Percentiles rank a stretch among this genome's conserved stretches.
phyloP scores from a whole-genome alignment of 495 filamentous ascomycete genomes.

The Astrothelium subdiscretum region DNA sequence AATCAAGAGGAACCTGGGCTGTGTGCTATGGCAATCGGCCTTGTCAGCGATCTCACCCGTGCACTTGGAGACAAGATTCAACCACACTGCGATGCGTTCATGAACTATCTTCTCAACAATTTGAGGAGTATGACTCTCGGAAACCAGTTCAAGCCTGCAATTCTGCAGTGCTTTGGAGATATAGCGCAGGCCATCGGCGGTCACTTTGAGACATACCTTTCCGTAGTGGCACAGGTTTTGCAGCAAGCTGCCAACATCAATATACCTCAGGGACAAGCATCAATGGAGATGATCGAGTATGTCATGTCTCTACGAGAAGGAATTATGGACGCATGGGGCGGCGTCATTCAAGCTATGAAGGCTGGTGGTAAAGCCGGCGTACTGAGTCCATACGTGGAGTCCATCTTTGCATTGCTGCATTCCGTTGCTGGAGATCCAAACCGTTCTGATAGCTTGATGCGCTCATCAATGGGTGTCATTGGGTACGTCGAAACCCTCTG shows the following conservation, averaged over 20 bases:
- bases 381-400: slow-evolving; percentile 65
- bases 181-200: slow-evolving; percentile 92
- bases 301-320: slow-evolving; percentile 88
- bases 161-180: slow-evolving; percentile 94
- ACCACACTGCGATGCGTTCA: slow-evolving; percentile 91
- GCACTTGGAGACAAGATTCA: slow-evolving; percentile 80
- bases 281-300: slow-evolving; percentile 90
- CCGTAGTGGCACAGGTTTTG: slow-evolving; percentile 83
- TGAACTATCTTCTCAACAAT: slow-evolving; percentile 90
- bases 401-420: slow-evolving; percentile 83
- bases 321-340: slow-evolving; percentile 98
- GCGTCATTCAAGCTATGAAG: slow-evolving; percentile 89
- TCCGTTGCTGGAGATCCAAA: slow-evolving; percentile 68
- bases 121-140: slow-evolving; percentile 64
- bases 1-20: slow-evolving; percentile 92
- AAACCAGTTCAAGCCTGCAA: slow-evolving; percentile 96
- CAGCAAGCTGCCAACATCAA: slow-evolving; percentile 82
- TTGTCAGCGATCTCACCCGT: slow-evolving; percentile 90
- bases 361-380: slow-evolving; percentile 56
- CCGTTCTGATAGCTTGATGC: slow-evolving; percentile 81
- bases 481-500: slow-evolving; percentile 50
- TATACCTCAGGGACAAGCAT: slow-evolving; percentile 49
- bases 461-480: slow-evolving; percentile 89
- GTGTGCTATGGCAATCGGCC: slow-evolving; percentile 93
- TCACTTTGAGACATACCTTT: slow-evolving; percentile 83